Evolutionary conservation across 257 asterid species (phyloP), one percentile per base, ranked within the genome.

Genomic region (Verbena officinalis): DNA sequence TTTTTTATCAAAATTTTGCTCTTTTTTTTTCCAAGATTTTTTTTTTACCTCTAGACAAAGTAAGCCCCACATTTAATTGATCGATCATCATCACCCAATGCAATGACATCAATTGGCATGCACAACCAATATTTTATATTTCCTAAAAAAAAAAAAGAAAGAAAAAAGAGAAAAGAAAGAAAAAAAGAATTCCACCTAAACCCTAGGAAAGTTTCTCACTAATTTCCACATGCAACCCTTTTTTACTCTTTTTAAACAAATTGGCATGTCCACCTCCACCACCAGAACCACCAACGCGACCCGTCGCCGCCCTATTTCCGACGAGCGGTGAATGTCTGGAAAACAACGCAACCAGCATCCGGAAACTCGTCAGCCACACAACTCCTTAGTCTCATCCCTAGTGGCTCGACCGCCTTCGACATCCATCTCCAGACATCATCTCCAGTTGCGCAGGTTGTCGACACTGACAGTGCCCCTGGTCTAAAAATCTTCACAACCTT

Each of bases 381-480:
- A 71, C 95, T 84, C 71, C 85, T 79, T 60, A 90, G 69, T 46
- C 80, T 81, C 95, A 88, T 70, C 6, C 95, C 96, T 0, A 83
- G 60, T 9, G 82, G 81, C 65, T 84, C 83, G 2, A 88, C 36
- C 9, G 82, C 95, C 63, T 68, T 74, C 5, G 80, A 63, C 40
- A 81, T 53, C 13, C 73, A 77, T 5, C 74, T 75, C 87, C 87
- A 81, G 36, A 58, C 70, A 42, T 76, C 84, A 12, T 61, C 55
- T 9, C 77, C 55, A 0, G 19, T 17, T 1, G 73, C 38, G 7
- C 76, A 67, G 0, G 85, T 88, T 6, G 78, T 83, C 9, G 96
- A 75, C 40, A 88, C 83, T 0, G 91, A 83, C 67, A 88, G 42
- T 0, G 67, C 54, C 1, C 77, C 81, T 0, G 96, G 96, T 60